These are phyloP conservation scores for Caryopteris hybrid DNA, from an alignment of 305 asterid genomes.

Conservation along the genomic window DNA sequence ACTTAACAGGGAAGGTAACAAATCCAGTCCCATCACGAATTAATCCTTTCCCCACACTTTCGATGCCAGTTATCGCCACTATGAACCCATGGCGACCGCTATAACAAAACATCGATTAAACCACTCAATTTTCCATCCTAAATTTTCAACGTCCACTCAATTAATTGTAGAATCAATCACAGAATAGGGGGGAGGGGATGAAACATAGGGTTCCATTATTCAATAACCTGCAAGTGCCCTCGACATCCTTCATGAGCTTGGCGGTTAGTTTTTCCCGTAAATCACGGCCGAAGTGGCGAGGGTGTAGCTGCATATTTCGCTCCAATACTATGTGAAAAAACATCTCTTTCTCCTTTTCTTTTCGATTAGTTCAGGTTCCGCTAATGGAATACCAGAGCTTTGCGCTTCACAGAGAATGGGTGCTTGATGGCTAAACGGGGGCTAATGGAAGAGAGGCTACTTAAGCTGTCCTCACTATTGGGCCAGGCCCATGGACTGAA, in stretches of 20 bases:
- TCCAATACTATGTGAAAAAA: constrained; percentile 89
- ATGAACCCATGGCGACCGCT: constrained; percentile 95
- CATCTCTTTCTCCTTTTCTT: constrained; percentile 28
- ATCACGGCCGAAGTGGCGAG: constrained; percentile 97
- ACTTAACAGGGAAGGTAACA: constrained; percentile 85
- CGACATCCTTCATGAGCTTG: constrained; percentile 96
- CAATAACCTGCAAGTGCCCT: constrained; percentile 91
- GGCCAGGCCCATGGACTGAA: no score
- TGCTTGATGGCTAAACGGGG: no score
- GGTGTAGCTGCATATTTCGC: constrained; percentile 95
- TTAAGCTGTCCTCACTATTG: no score
- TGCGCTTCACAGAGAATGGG: no score
- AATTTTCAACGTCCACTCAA: not conserved
- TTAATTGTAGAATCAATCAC: not conserved
- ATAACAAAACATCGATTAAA: not conserved
- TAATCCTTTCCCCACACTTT: constrained; percentile 80
- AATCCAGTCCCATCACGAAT: constrained; percentile 96
- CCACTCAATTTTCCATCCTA: not conserved
- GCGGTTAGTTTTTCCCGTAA: constrained; percentile 87
- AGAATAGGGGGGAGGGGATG: not conserved
- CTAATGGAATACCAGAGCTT: no score
- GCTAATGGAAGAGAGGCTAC: no score
- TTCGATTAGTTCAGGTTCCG: not conserved
- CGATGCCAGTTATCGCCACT: constrained; percentile 92
- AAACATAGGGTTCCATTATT: not conserved